Evolutionary conservation across 805 yeast species (phyloP), one percentile per base, ranked within the genome.

Genomic region (Cyberlindnera amylophila): DNA sequence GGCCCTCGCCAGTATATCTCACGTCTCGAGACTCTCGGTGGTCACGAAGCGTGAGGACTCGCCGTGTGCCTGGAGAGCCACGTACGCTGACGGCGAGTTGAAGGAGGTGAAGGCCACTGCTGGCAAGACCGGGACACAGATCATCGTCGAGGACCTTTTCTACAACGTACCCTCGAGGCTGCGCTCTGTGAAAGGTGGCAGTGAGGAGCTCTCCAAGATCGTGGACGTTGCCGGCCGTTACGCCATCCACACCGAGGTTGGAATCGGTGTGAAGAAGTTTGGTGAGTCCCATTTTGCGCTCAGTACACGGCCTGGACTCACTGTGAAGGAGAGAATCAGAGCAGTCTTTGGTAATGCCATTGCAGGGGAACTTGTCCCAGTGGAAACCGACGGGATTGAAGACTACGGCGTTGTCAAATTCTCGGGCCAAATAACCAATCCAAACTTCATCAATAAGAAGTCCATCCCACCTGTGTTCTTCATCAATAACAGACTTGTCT

Each of bases 1-100:
- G 62, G 99, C 99, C 0, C 68, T 93, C 37, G 96, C 98, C 1
- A 82, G 93, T 58, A 90, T 93, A 7, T 88, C 96, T 0, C 96
- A 91, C 57, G 82, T 93, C 16, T 74, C 97, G 0, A 82, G 89
- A 44, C 66, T 93, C 2, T 72, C 87, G 0, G 95, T 93, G 6
- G 72, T 81, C 2, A 86, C 97, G 0, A 89, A 86, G 62, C 78
- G 85, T 0, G 55, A 51, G 6, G 72, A 65, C 1, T 74, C 81
- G 1, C 65, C 72, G 0, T 74, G 87, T 55, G 97, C 96, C 0
- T 83, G 84, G 76, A 77, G 64, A 37, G 79, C 86, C 0, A 66
- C 63, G n/a, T 91, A 82, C 55, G 44, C 72, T 2, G 81, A 81
- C 44, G 97, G 97, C 1, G 71, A 70, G 34, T 61, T 85, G 45